A percentile compares a stretch with the other conserved stretches of the same genome.
Evolutionary conservation across 768 basidiomycete genomes (phyloP).

Genomic region (Rhodotorula diobovata): DNA sequence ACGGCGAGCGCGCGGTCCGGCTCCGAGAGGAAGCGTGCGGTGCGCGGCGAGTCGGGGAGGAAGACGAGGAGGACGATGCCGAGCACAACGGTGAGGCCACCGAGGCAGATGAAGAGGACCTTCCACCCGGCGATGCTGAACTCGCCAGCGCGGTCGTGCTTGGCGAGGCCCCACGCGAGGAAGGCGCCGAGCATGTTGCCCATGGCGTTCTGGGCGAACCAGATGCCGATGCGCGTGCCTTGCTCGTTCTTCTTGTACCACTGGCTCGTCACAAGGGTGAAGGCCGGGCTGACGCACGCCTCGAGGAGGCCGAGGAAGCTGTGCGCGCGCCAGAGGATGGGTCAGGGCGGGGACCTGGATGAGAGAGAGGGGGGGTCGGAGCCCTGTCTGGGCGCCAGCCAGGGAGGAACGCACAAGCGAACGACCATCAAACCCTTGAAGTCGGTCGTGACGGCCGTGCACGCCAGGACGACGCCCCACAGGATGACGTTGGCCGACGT

Average conservation of each 20-base stretch:
- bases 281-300: conserved; percentile 12
- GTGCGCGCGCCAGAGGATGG: background rate
- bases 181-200: conserved; percentile 20
- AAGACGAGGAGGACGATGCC: background rate
- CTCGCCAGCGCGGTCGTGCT: conserved; percentile 13
- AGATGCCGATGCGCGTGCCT: conserved; percentile 20
- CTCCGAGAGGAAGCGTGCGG: conserved; percentile 10
- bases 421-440: conserved; percentile 24
- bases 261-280: conserved; percentile 9
- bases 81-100: background rate
- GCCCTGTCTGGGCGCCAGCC: too few species aligned
- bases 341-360: background rate
- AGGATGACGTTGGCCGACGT: conserved; percentile 23
- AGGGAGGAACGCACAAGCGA: conserved; percentile 1
- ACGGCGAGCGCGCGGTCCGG: conserved; percentile 13
- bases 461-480: conserved; percentile 30
- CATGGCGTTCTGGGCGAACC: conserved; percentile 33
- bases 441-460: conserved; percentile 14
- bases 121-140: conserved; percentile 8
- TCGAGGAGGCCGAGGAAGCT: conserved; percentile 25
- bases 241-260: conserved; percentile 25
- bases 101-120: conserved; percentile 8
- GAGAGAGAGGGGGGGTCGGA: too few species aligned
- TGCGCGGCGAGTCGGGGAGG: conserved; percentile 24
- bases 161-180: conserved; percentile 33